phyloP scores from a whole-genome alignment of 768 basidiomycete genomes.

The Serendipita vermifera region DNA sequence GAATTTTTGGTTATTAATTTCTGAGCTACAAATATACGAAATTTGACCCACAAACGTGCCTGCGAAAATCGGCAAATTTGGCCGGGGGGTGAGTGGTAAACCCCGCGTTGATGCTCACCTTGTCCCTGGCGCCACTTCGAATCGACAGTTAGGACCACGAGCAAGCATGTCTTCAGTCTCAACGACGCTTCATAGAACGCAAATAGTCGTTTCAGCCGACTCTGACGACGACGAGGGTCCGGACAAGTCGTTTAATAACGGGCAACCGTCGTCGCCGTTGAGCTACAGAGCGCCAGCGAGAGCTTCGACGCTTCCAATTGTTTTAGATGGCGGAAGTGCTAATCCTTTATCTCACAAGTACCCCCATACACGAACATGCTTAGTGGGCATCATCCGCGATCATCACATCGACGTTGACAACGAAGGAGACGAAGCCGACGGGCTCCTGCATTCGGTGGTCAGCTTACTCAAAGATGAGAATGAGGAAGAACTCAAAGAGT shows the following conservation, averaged over 20 bases:
- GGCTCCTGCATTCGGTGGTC: conserved; percentile 37
- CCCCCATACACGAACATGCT: background rate
- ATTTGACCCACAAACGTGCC: no score
- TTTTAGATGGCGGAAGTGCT: background rate
- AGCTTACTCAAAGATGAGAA: conserved; percentile 63
- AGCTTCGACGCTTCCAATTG: background rate
- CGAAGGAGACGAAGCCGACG: conserved; percentile 1
- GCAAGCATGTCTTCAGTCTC: background rate
- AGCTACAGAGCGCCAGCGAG: background rate
- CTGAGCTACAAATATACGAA: no score
- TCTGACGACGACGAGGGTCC: conserved; percentile 5
- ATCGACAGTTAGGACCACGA: background rate
- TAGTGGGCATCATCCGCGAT: background rate
- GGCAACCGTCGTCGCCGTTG: conserved; percentile 1
- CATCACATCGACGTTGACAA: background rate
- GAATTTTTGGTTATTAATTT: no score
- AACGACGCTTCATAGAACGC: conserved; percentile 7
- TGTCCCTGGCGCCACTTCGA: conserved; percentile 6
- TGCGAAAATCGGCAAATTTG: no score
- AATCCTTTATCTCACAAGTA: conserved; percentile 3
- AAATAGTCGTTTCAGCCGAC: conserved; percentile 1
- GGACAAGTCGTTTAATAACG: background rate
- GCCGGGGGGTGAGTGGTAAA: no score
- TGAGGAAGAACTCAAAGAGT: conserved; percentile 69
- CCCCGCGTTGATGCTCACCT: no score